Evolutionary conservation across 768 basidiomycete species (phyloP).

Genomic region (Boletus rubescentipes): DNA sequence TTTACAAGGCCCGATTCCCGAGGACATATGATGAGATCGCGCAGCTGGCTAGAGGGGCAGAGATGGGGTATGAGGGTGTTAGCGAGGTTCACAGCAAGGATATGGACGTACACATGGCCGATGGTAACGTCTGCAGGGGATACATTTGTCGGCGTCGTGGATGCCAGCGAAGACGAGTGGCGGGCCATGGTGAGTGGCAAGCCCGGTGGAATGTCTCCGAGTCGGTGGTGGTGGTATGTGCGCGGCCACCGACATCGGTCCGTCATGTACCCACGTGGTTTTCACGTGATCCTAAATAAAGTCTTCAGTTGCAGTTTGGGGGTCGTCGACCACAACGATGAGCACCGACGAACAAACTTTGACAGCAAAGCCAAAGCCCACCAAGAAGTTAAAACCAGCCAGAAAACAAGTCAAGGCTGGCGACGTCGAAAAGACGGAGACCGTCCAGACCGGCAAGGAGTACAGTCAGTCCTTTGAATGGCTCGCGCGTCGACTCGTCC

Average conservation of each 20-base stretch:
- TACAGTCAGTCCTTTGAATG: slow-evolving; percentile 68
- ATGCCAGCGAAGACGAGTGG: slow-evolving; percentile 44
- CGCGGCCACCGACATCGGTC: slow-evolving; percentile 11
- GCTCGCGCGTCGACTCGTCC: background rate
- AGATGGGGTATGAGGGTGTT: slow-evolving; percentile 12
- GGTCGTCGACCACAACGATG: slow-evolving; percentile 28
- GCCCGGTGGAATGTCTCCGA: background rate
- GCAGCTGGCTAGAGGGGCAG: slow-evolving; percentile 55
- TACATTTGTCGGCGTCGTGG: slow-evolving; percentile 41
- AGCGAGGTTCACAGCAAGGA: background rate
- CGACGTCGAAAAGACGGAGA: slow-evolving; percentile 86
- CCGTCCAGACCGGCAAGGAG: slow-evolving; percentile 91
- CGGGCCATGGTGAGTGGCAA: slow-evolving; percentile 44
- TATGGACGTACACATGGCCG: slow-evolving; percentile 57
- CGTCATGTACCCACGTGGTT: slow-evolving; percentile 18
- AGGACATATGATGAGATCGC: slow-evolving; percentile 78
- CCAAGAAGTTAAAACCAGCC: slow-evolving; percentile 85
- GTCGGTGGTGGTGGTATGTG: slow-evolving; percentile 11
- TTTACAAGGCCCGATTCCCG: slow-evolving; percentile 62
- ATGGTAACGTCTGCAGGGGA: slow-evolving; percentile 49
- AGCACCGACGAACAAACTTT: slow-evolving; percentile 27
- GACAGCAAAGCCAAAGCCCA: slow-evolving; percentile 25
- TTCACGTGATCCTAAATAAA: slow-evolving; percentile 21
- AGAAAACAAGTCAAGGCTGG: slow-evolving; percentile 90
- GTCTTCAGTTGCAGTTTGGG: background rate